phyloP scores from a whole-genome alignment of 371 early-diverging fungal species.

The Phascolomyces articulosus region DNA sequence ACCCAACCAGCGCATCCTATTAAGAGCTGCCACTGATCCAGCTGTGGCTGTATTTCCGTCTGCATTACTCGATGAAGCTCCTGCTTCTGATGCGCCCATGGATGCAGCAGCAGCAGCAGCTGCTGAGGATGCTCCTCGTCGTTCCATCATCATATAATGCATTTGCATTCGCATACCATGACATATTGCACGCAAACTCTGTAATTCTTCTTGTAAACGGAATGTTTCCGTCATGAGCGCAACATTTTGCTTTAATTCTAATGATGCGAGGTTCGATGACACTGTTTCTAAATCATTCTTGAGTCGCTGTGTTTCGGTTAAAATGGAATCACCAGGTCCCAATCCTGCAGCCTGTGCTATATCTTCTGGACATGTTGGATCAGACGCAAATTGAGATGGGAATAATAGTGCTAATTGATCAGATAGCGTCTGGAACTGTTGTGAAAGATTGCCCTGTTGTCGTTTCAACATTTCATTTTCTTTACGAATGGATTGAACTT shows the following conservation, averaged over 20 bases:
- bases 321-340: slow-evolving; percentile 14
- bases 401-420: slow-evolving; percentile 45
- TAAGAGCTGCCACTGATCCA: slow-evolving; percentile 15
- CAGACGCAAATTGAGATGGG: slow-evolving; percentile 36
- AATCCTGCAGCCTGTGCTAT: slow-evolving; percentile 14
- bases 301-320: slow-evolving; percentile 59
- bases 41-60: slow-evolving; percentile 6
- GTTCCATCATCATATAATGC: slow-evolving; percentile 66
- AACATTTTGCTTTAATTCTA: slow-evolving; percentile 72
- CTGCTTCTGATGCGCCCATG: background rate
- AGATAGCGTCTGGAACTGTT: slow-evolving; percentile 44
- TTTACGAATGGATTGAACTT: slow-evolving; percentile 45
- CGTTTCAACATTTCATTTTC: slow-evolving; percentile 49
- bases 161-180: slow-evolving; percentile 73
- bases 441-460: slow-evolving; percentile 42
- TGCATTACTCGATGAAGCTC: slow-evolving; percentile 17
- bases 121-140: slow-evolving; percentile 27
- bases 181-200: slow-evolving; percentile 63
- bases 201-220: slow-evolving; percentile 71
- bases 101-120: slow-evolving; percentile 2
- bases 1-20: slow-evolving; percentile 38
- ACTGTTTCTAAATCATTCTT: slow-evolving; percentile 64
- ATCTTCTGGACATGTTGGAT: slow-evolving; percentile 22
- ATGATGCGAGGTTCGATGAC: slow-evolving; percentile 55
- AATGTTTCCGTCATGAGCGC: slow-evolving; percentile 72